Evolutionary conservation across 164 flowering plant genomes (phyloP).

Genomic region (Akebia trifoliata): DNA sequence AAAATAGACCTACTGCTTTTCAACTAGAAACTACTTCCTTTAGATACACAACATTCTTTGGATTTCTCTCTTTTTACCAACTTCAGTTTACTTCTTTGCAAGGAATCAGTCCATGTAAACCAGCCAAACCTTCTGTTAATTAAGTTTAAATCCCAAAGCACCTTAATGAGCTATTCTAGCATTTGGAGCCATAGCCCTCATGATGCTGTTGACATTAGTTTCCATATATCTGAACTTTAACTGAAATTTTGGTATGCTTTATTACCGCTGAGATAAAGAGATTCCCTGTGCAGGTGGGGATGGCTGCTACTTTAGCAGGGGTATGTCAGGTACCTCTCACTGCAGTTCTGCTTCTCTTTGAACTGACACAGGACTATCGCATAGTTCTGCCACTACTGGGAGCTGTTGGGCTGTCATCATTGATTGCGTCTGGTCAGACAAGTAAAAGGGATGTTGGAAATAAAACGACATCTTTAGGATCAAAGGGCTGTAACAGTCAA

Average conservation of each 20-base stretch:
- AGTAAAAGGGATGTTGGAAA: conserved; percentile 28
- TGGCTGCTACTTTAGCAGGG: conserved; percentile 98
- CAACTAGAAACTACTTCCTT: not conserved
- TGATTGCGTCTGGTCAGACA: conserved; percentile 69
- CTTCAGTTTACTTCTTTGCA: not conserved
- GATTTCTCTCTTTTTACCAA: not conserved
- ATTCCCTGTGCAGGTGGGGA: conserved; percentile 67
- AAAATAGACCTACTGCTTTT: too few relatives aligned
- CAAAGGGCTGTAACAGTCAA: conserved; percentile 12
- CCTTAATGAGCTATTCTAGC: not conserved
- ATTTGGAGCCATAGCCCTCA: too few relatives aligned
- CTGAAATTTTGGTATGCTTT: not conserved
- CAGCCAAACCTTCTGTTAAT: not conserved
- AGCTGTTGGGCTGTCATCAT: conserved; percentile 87
- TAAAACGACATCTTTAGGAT: conserved; percentile 16
- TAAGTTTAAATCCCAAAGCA: not conserved
- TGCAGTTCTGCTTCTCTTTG: conserved; percentile 84
- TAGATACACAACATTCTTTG: not conserved
- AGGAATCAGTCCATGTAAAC: not conserved
- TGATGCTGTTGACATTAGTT: not conserved
- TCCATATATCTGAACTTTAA: not conserved
- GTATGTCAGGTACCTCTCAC: conserved; percentile 97
- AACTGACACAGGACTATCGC: conserved; percentile 86
- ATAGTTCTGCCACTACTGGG: conserved; percentile 88
- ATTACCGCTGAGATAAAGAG: not conserved